A percentile compares a stretch with the other conserved stretches of the same genome.
Evolutionary conservation across 2,329 filamentous ascomycete genomes (phyloP).

Genomic region (Fusarium heterosporum): DNA sequence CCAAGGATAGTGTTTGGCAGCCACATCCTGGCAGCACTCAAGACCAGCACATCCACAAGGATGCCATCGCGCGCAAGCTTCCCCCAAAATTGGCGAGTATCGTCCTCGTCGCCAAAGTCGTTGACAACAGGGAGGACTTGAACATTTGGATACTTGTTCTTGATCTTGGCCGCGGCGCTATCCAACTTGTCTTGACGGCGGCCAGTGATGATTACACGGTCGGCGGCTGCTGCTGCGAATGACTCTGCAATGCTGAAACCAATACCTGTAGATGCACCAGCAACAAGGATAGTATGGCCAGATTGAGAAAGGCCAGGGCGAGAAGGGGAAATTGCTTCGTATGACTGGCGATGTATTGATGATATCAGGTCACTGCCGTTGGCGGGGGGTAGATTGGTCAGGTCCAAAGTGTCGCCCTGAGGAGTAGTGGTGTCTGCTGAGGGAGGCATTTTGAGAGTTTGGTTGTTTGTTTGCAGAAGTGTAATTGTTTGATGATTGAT

Average conservation of each 20-base stretch:
- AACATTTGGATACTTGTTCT: neutral
- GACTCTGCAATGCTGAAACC: constrained; percentile 55
- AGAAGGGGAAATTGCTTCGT: constrained; percentile 53
- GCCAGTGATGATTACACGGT: constrained; percentile 55
- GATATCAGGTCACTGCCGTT: neutral
- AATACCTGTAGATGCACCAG: constrained; percentile 19
- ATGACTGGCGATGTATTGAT: constrained; percentile 30
- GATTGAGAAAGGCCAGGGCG: constrained; percentile 57
- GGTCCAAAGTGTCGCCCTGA: constrained; percentile 8
- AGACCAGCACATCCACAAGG: constrained; percentile 48
- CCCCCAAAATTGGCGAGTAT: constrained; percentile 47
- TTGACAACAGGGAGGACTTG: neutral
- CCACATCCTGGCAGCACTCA: constrained; percentile 43
- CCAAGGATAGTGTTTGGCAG: constrained; percentile 12
- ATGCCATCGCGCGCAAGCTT: constrained; percentile 28
- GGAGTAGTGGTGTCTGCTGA: neutral
- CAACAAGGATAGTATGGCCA: constrained; percentile 1
- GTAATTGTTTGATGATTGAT: no score
- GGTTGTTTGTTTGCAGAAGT: neutral
- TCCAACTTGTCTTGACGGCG: constrained; percentile 46
- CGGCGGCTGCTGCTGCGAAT: constrained; percentile 58
- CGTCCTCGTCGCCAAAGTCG: constrained; percentile 23
- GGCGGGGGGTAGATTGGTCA: neutral
- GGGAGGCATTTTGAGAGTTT: constrained; percentile 3
- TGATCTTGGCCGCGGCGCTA: neutral